Percentiles rank a stretch among this genome's conserved stretches.
phyloP scores from a whole-genome alignment of 169 alveolate species.

The Fabrea salina region DNA sequence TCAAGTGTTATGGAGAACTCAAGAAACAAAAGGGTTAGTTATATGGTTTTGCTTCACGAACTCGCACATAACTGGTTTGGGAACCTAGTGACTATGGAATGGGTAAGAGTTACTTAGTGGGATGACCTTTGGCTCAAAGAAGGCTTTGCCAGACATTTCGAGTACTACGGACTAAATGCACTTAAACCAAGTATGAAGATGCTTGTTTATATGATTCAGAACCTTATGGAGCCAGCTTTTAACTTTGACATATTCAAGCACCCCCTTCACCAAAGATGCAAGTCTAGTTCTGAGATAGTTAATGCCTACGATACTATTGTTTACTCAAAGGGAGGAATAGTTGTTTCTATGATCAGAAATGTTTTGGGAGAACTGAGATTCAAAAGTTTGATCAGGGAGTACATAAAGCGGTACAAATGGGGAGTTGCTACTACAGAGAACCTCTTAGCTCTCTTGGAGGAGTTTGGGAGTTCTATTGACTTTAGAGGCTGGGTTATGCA shows the following conservation, averaged over 20 bases:
- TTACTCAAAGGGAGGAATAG: slow-evolving; percentile 17
- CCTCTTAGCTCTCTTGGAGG: not conserved
- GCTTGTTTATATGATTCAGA: no score
- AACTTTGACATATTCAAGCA: no score
- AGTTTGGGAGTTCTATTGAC: not conserved
- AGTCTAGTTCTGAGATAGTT: not conserved
- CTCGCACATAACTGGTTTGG: slow-evolving; percentile 91
- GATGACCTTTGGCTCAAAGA: slow-evolving; percentile 91
- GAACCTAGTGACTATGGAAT: slow-evolving; percentile 83
- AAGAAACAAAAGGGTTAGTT: not conserved
- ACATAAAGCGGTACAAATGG: not conserved
- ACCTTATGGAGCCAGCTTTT: no score
- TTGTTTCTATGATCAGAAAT: not conserved
- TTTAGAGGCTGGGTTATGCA: not conserved
- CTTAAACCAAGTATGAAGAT: no score
- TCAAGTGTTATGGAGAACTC: slow-evolving; percentile 42
- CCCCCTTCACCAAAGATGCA: not conserved
- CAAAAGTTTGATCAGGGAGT: not conserved
- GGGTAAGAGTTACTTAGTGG: slow-evolving; percentile 73
- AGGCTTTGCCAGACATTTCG: slow-evolving; percentile 75
- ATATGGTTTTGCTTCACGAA: slow-evolving; percentile 79
- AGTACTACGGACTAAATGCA: not conserved
- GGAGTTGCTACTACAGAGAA: not conserved
- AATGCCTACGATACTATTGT: not conserved
- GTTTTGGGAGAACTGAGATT: not conserved